These are phyloP conservation scores for Chenopodium berlandieri DNA, from an alignment of 148 eudicot species.

Conservation along the genomic window DNA sequence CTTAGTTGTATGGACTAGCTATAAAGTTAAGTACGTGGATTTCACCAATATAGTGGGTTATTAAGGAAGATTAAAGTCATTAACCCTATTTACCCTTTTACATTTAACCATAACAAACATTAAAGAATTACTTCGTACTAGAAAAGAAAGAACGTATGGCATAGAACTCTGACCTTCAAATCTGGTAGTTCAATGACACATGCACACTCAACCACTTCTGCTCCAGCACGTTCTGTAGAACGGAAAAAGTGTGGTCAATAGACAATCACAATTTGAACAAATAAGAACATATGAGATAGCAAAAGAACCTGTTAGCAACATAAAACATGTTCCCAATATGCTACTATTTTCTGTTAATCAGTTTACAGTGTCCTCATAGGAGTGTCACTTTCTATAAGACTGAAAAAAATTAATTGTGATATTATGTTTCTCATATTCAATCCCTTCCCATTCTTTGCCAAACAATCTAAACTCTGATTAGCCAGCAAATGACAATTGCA, in stretches of 20 bases:
- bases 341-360: no score
- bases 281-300: background rate
- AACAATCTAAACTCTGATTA: conserved; percentile 1
- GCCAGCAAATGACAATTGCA: background rate
- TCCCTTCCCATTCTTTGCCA: background rate
- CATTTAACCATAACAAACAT: background rate
- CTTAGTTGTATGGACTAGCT: background rate
- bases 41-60: background rate
- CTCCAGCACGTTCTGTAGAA: conserved; percentile 78
- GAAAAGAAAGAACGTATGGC: background rate
- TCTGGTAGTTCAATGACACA: conserved; percentile 84
- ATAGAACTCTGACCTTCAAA: conserved; percentile 52
- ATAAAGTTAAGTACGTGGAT: background rate
- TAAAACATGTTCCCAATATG: background rate
- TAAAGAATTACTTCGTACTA: background rate
- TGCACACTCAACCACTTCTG: conserved; percentile 87
- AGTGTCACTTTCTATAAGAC: background rate
- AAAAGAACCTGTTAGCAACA: background rate
- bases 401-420: background rate
- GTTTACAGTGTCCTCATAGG: background rate
- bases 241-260: conserved; percentile 5
- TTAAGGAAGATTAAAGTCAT: background rate
- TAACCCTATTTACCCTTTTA: background rate
- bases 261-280: background rate
- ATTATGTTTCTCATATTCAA: background rate